Percentiles rank a stretch among this genome's conserved stretches.
phyloP scores from a whole-genome alignment of 2,329 filamentous ascomycete species.

The Cytospora schulzeri region DNA sequence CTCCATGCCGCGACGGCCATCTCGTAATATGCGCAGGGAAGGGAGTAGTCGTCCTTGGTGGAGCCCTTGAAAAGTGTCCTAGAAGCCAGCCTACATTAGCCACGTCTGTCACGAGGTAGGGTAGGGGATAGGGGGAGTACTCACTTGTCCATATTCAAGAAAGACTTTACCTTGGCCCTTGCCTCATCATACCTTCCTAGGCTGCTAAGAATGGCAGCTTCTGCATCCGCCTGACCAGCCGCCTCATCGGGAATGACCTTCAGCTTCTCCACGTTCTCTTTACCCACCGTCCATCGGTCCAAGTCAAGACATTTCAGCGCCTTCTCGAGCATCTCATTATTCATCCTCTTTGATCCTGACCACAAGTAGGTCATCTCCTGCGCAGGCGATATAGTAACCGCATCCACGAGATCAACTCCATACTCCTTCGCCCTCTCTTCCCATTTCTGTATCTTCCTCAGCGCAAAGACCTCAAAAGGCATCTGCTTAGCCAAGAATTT shows the following conservation, averaged over 20 bases:
- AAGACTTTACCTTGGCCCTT: constrained; percentile 62
- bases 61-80: constrained; percentile 60
- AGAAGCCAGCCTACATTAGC: constrained; percentile 21
- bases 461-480: constrained; percentile 85
- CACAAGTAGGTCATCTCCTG: constrained; percentile 94
- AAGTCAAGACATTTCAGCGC: constrained; percentile 67
- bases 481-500: constrained; percentile 86
- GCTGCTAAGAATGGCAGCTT: constrained; percentile 66
- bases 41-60: constrained; percentile 68
- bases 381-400: constrained; percentile 76
- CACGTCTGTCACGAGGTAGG: not conserved
- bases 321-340: constrained; percentile 60
- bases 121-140: constrained; percentile 29
- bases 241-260: constrained; percentile 59
- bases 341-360: constrained; percentile 87
- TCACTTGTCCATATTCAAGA: constrained; percentile 67
- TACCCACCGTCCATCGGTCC: constrained; percentile 58
- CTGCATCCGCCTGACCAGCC: constrained; percentile 67
- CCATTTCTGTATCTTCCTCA: constrained; percentile 87
- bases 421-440: constrained; percentile 71
- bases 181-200: constrained; percentile 67
- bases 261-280: constrained; percentile 47
- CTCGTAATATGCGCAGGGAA: constrained; percentile 82
- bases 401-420: constrained; percentile 73
- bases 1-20: constrained; percentile 81